A percentile compares a stretch with the other conserved stretches of the same genome.
Conservation (phyloP, 768 basidiomycete species). For the Leccinum arenicola region DNA sequence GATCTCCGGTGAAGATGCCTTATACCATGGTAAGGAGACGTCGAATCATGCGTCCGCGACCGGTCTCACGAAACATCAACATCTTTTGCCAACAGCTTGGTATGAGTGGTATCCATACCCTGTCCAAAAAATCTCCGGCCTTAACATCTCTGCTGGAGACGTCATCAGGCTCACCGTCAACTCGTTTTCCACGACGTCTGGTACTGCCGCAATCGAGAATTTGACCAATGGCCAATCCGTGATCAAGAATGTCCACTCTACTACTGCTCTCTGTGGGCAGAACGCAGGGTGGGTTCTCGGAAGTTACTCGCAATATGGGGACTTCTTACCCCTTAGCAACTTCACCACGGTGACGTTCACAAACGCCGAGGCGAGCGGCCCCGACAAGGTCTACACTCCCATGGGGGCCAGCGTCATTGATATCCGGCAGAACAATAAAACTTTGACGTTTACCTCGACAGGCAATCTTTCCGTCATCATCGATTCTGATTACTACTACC, state of each 20-base stretch:
- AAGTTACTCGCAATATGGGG: not conserved
- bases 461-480: not conserved
- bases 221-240: not conserved
- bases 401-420: not conserved
- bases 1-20: not conserved
- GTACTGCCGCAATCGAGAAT: conserved; percentile 9
- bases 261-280: not conserved
- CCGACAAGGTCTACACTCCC: not conserved
- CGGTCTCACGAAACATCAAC: not conserved
- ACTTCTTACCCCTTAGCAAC: not conserved
- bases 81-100: conserved; percentile 4
- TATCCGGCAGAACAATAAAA: conserved; percentile 1
- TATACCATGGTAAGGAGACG: conserved; percentile 3
- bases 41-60: no score
- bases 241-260: not conserved
- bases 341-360: conserved; percentile 9
- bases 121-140: not conserved
- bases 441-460: not conserved
- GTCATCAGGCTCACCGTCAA: conserved; percentile 1
- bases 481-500: not conserved
- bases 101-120: conserved; percentile 5
- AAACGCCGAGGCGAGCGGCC: conserved; percentile 2
- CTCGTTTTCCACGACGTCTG: not conserved
- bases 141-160: conserved; percentile 3
- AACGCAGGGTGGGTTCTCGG: conserved; percentile 13